These are phyloP conservation scores for Pulveroboletus sp. DNA, from an alignment of 1,284 basidiomycete genomes.

Conservation along the genomic window DNA sequence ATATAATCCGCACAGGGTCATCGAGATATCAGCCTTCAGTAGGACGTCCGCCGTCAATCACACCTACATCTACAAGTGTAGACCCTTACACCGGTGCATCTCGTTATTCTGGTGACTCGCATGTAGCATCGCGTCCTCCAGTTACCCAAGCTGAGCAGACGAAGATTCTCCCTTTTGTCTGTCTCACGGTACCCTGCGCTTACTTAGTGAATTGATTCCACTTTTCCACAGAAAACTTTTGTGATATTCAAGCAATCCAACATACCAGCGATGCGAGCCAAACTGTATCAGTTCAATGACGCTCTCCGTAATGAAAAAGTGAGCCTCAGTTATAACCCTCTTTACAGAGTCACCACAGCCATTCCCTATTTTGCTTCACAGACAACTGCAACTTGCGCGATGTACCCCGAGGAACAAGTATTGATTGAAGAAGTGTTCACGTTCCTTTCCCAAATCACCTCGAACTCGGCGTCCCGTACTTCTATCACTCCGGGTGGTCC, in stretches of 20 bases:
- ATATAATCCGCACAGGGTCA: slow-evolving; percentile 33
- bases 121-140: slow-evolving; percentile 27
- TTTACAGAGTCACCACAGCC: neutral
- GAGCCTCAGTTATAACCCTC: slow-evolving; percentile 27
- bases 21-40: slow-evolving; percentile 32
- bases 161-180: slow-evolving; percentile 62
- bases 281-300: slow-evolving; percentile 82
- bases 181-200: slow-evolving; percentile 25
- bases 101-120: slow-evolving; percentile 35
- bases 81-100: slow-evolving; percentile 46
- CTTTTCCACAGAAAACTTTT: slow-evolving; percentile 46
- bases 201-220: neutral
- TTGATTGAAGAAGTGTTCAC: slow-evolving; percentile 67
- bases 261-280: slow-evolving; percentile 81
- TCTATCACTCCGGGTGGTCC: slow-evolving; percentile 40
- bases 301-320: slow-evolving; percentile 69
- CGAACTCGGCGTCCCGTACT: slow-evolving; percentile 41
- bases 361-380: slow-evolving; percentile 32
- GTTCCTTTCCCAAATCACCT: slow-evolving; percentile 57
- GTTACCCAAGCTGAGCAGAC: slow-evolving; percentile 31
- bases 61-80: slow-evolving; percentile 37
- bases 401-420: slow-evolving; percentile 67
- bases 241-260: slow-evolving; percentile 88
- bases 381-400: slow-evolving; percentile 67
- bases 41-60: slow-evolving; percentile 10